Base-by-base conservation (phyloP, 805 yeast genomes). In the Kodamaea leandrae region DNA sequence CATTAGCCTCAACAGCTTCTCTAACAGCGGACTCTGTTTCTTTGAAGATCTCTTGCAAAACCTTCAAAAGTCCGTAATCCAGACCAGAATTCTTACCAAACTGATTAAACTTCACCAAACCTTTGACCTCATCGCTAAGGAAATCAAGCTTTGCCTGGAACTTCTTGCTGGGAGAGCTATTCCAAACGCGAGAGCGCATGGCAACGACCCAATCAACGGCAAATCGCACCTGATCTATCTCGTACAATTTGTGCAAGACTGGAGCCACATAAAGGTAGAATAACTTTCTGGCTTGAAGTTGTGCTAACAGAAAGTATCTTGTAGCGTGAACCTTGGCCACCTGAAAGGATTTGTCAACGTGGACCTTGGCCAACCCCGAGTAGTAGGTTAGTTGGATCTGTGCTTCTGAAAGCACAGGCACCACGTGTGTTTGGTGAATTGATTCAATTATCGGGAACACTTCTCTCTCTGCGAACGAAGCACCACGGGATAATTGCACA, bases 71-170 rank as follows among this genome's bases (percentile, higher is more conserved):
- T 9, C 34, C 27, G 17, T 23, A 38, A 26, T 30, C 41, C 23
- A 27, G 27, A 10, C 24, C 33, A 17, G 36, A 20, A 18, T 34
- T 26, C 20, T 39, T 34, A n/a, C 36, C 36, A 32, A 51, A 50
- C 20, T 51, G 48, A 23, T 49, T 44, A 35, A 51, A 53, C 29
- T 53, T 49, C 35, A 56, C 32, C 32, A 61, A 50, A 37, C 55
- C 60, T 19, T 50, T 48, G 33, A 60, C 54, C 32, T 63, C 68
- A 10, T 43, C 46, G 23, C 49, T 49, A 27, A 63, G 41, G 39
- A 63, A 63, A 17, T 50, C 35, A 6, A 48, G 51, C 39, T 50
- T 54, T 32, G 55, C 50, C 6, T 54, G 52, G 29, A 61, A 52
- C 26, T 36, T 41, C 16, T 33, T n/a, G 21, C 19, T 21, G 8